Percentiles rank a stretch among this genome's conserved stretches.
Conservation (phyloP, 2,329 filamentous ascomycete genomes). For the Fusarium odoratissimum region DNA sequence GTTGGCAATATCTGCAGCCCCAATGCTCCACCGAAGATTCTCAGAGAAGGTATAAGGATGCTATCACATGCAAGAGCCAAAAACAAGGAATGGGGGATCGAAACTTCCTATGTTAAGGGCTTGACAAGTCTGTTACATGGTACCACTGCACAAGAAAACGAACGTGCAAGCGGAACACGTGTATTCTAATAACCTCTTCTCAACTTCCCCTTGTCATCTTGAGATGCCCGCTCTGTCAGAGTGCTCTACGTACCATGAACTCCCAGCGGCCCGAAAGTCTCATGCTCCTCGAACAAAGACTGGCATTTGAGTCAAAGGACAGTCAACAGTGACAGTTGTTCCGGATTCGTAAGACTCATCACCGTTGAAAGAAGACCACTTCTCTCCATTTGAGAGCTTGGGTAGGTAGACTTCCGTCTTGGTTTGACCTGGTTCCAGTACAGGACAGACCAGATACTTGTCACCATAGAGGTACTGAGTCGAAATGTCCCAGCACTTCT, state of each 20-base stretch:
- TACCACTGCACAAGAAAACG: neutral
- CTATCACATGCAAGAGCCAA: conserved; percentile 2
- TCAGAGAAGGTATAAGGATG: conserved; percentile 29
- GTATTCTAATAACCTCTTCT: neutral
- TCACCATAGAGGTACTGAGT: conserved; percentile 73
- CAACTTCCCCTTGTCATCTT: neutral
- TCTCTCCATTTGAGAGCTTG: neutral
- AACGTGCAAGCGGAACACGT: neutral
- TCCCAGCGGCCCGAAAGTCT: neutral
- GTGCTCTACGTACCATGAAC: neutral
- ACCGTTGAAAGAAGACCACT: conserved; percentile 13
- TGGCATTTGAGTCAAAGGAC: conserved; percentile 12
- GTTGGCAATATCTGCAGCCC: conserved; percentile 30
- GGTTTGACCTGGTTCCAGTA: conserved; percentile 61
- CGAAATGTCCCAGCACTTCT: conserved; percentile 65
- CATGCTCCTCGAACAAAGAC: conserved; percentile 5
- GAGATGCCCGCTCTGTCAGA: neutral
- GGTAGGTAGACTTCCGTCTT: conserved; percentile 65
- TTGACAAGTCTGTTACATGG: conserved; percentile 3
- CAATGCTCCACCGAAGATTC: conserved; percentile 20
- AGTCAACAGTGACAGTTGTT: neutral
- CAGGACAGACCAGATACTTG: conserved; percentile 68
- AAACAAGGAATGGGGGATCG: conserved; percentile 16
- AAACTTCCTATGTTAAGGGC: neutral
- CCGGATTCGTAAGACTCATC: conserved; percentile 2